Evolutionary conservation across 257 asterid species (phyloP), one percentile per base, ranked within the genome.

Genomic region (Fraxinus cuspidata): DNA sequence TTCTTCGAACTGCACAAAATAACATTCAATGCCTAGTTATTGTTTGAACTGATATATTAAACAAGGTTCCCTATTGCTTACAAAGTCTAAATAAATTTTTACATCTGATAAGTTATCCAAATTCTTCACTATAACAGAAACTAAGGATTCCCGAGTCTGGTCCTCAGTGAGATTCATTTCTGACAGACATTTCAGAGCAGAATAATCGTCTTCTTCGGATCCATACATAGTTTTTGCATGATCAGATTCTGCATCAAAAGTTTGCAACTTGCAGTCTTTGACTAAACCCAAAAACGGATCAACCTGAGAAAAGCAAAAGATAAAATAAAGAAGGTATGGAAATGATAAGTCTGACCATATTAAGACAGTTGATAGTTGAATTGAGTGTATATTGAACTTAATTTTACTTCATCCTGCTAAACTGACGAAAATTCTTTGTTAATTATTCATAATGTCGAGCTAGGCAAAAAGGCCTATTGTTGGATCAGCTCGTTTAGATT

Each of bases 241-340:
- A 63, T 79, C 88, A 65, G 83, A 78, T 79, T 87, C 91, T 37
- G 78, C 72, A 29, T 86, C 89, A 67, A 86, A 78, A 29, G 90
- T 86, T 81, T 93, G 91, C 86, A 96, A 84, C 87, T 96, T 93
- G 73, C 87, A 86, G 80, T 96, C 99, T 37, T 89, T 94, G 19
- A 89, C 94, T 87, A 96, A 86, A 72, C 85, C 80, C 83, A 96
- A 81, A 87, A 87, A 96, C 19, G 99, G 99, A 85, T 93, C 99
- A 76, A 90, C 91, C 99, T 95, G 90, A 81, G 65, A 72, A 60
- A 77, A 74, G 71, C 72, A 42, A 81, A 71, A 72, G 73, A 71
- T 56, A n/a, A 23, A 37, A 47, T 13, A 6, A 70, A 40, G 28
- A 56, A n/a, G 65, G 7, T 27, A 56, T 0, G 27, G 21, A 56